Percentiles rank a stretch among this genome's conserved stretches.
phyloP scores from a whole-genome alignment of 129 eudicot genomes.

The Artemisia annua region DNA sequence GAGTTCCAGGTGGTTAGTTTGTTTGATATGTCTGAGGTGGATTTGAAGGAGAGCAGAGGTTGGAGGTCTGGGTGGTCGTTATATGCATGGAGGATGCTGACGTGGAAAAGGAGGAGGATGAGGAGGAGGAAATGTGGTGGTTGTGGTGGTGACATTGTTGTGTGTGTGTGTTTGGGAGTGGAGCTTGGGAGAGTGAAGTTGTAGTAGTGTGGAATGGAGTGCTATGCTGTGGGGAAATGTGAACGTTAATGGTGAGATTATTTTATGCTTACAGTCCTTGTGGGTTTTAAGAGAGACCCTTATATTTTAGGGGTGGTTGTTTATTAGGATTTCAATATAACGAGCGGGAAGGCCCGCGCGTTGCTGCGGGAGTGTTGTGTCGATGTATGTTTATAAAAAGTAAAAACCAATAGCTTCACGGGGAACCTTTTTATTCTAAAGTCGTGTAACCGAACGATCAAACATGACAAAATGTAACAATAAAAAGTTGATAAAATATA shows the following conservation, averaged over 20 bases:
- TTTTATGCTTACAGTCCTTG: slow-evolving; percentile 4
- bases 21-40: slow-evolving; percentile 39
- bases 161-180: slow-evolving; percentile 5
- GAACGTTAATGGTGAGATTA: slow-evolving; percentile 29
- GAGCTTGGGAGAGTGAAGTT: background rate
- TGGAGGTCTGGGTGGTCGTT: slow-evolving; percentile 48
- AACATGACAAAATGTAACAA: too few relatives aligned
- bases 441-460: too few relatives aligned
- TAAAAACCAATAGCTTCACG: too few relatives aligned
- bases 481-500: too few relatives aligned
- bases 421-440: too few relatives aligned
- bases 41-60: slow-evolving; percentile 65
- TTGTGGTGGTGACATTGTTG: slow-evolving; percentile 35
- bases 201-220: slow-evolving; percentile 22
- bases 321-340: too few relatives aligned
- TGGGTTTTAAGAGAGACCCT: background rate
- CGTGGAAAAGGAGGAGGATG: slow-evolving; percentile 24
- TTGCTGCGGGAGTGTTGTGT: too few relatives aligned
- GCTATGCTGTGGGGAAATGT: slow-evolving; percentile 19
- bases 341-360: too few relatives aligned
- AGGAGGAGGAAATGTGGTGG: slow-evolving; percentile 20
- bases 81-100: slow-evolving; percentile 17
- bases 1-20: slow-evolving; percentile 60
- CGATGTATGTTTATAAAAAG: too few relatives aligned
- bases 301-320: too few relatives aligned